Evolutionary conservation across 306 rosid species (phyloP), one percentile per base, ranked within the genome.

Genomic region (Hippophae tibetana): DNA sequence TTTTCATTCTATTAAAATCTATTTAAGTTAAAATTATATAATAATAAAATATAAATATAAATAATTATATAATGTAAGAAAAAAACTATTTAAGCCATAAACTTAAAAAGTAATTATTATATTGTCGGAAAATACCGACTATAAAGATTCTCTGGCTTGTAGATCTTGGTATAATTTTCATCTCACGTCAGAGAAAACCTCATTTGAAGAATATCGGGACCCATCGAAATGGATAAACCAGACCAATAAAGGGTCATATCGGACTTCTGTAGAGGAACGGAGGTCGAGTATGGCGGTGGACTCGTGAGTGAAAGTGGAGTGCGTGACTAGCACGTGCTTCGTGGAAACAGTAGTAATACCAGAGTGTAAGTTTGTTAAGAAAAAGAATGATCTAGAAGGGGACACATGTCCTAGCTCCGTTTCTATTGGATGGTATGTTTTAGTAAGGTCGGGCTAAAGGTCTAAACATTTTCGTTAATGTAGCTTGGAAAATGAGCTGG

Each of bases 331-430:
- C 63, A 68, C 63, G 63, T 84, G 86, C 90, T 6, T 56, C 26
- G 51, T 48, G 63, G 53, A 6, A 58, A 84, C 78, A 81, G 79
- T 56, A 7, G 77, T 64, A 53, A 77, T 13, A 26, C 11, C 8
- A 57, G 82, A 73, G 14, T 18, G 62, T 50, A 73, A 84, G 64
- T 84, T 78, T 69, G 47, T 38, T 43, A 86, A 80, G 62, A 72
- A 59, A 49, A 47, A 70, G 41, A 65, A 13, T n/a, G 73, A 67
- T 68, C 68, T 84, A 47, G 86, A 66, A 7, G 60, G 11, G 40
- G 90, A 84, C 73, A 65, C 82, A 75, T 81, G 90, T 76, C 90
- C 86, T 0, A 86, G 81, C 23, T 18, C 23, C 23, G 53, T 84
- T 81, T 44, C 14, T 76, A 14, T 70, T 84, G 42, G 86, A 81